Base-by-base conservation (phyloP, 495 filamentous ascomycete genomes). In the Xylaria longipes region DNA sequence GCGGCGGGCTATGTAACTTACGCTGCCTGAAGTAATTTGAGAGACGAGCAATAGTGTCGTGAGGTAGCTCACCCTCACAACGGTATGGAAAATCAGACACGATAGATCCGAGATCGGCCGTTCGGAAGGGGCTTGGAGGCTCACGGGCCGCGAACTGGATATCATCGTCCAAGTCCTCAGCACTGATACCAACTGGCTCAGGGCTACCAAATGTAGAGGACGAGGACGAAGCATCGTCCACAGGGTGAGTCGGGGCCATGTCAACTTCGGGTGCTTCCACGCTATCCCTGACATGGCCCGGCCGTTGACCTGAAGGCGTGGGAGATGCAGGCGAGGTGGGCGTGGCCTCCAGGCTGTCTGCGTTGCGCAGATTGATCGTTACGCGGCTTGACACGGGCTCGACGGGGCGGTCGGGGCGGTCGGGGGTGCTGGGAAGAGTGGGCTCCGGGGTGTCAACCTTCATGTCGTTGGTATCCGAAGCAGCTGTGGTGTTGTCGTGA, bases 301-400 rank as follows among this genome's bases (percentile, higher is more conserved):
- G 70, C 14, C 64, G 65, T 29, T 67, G 62, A 57, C 74, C 75
- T 50, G 73, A 72, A 27, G 79, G 79, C 8, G 82, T 79, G 15
- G 84, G 84, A 39, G 85, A 86, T 17, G 82, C 65, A 5, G 86
- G 82, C 4, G 83, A 87, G n/a, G 84, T 81, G 3, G 82, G 79
- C 35, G 80, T 82, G 20, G 77, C 73, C 27, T 83, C 83, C 37
- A 80, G 75, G 78, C 68, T 81, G 71, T 72, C 82, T 70, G 29
- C 77, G 61, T 81, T 87, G 65, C 86, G 82, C 25, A 88, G 77
- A 68, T 89, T 88, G 54, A 88, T 83, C 22, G 86, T 88, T 66
- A 88, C 85, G 72, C 81, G 80, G 76, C 84, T 87, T 17, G 84
- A 85, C 48, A 79, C 80, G 20, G 80, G 80, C 9, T 75, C 81